Conservation (phyloP, 495 filamentous ascomycete species). For the Penicillium egyptiacum region DNA sequence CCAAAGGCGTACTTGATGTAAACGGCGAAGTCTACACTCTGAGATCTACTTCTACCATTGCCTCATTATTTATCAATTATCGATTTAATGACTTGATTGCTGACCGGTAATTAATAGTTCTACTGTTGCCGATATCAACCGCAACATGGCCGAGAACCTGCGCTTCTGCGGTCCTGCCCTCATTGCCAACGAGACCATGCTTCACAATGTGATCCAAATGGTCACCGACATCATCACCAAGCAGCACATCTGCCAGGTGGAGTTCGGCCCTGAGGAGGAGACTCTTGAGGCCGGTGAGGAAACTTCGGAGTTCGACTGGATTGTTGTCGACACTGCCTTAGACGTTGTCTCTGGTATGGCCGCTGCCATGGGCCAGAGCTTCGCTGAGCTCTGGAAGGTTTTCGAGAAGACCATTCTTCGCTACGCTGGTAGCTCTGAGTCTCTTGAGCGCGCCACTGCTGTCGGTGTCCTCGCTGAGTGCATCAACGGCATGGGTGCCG, state of each 20-base stretch:
- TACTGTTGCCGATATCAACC: conserved; percentile 92
- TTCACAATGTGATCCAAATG: conserved; percentile 66
- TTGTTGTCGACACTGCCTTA: conserved; percentile 88
- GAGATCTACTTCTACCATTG: conserved; percentile 23
- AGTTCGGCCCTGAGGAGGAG: conserved; percentile 77
- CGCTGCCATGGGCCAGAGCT: conserved; percentile 75
- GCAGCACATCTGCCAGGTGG: conserved; percentile 88
- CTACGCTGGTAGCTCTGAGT: conserved; percentile 79
- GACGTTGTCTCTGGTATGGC: conserved; percentile 85
- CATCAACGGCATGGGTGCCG: conserved; percentile 76
- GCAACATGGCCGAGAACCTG: conserved; percentile 87
- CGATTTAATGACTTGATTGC: conserved; percentile 27
- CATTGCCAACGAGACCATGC: conserved; percentile 62
- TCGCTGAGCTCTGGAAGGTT: conserved; percentile 85
- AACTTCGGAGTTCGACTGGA: conserved; percentile 95
- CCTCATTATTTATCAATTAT: conserved; percentile 12
- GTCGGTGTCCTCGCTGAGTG: conserved; percentile 93
- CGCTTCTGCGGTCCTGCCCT: conserved; percentile 90
- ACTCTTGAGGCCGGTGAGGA: conserved; percentile 68
- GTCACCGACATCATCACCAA: conserved; percentile 75
- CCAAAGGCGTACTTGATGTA: conserved; percentile 78
- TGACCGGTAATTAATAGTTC: conserved; percentile 55
- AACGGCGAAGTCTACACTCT: conserved; percentile 69
- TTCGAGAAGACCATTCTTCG: conserved; percentile 89
- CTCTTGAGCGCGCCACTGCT: conserved; percentile 81